Percentiles rank a stretch among this genome's conserved stretches.
phyloP scores from a whole-genome alignment of 2,329 filamentous ascomycete species.

The Penicillium capsulatum region DNA sequence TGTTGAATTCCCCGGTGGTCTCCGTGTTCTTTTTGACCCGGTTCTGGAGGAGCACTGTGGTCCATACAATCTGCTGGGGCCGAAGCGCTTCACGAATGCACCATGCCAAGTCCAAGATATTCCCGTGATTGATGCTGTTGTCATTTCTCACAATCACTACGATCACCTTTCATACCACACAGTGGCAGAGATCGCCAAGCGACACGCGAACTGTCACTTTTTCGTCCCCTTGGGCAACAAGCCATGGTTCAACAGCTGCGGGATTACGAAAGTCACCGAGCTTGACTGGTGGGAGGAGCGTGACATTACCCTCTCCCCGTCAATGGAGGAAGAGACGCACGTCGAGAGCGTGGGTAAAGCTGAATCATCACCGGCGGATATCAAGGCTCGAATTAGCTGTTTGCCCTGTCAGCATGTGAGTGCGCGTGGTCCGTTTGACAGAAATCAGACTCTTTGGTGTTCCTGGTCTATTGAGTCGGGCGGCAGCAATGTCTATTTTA shows the following conservation, averaged over 20 bases:
- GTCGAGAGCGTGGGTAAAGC: constrained; percentile 28
- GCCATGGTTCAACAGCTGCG: constrained; percentile 69
- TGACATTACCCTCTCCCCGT: constrained; percentile 60
- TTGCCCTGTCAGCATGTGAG: constrained; percentile 82
- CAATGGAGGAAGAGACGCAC: constrained; percentile 22
- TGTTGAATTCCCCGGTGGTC: constrained; percentile 79
- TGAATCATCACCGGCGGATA: constrained; percentile 39
- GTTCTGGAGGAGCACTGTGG: constrained; percentile 87
- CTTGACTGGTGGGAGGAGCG: constrained; percentile 92
- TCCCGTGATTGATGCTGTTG: constrained; percentile 54
- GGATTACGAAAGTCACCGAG: constrained; percentile 75
- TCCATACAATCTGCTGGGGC: constrained; percentile 65
- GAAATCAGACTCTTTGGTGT: constrained; percentile 75
- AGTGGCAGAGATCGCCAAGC: constrained; percentile 64
- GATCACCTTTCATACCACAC: constrained; percentile 81
- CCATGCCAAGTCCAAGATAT: constrained; percentile 76
- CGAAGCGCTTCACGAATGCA: constrained; percentile 71
- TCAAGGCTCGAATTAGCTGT: constrained; percentile 69
- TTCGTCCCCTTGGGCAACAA: constrained; percentile 82
- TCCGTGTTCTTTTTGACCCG: constrained; percentile 88
- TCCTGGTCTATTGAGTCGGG: constrained; percentile 76
- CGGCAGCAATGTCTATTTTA: constrained; percentile 79
- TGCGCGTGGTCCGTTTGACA: constrained; percentile 65
- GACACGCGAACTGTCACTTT: constrained; percentile 76
- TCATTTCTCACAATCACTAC: constrained; percentile 90